Evolutionary conservation across 2,329 filamentous ascomycete genomes (phyloP).

Genomic region (Coleophoma cylindrospora): DNA sequence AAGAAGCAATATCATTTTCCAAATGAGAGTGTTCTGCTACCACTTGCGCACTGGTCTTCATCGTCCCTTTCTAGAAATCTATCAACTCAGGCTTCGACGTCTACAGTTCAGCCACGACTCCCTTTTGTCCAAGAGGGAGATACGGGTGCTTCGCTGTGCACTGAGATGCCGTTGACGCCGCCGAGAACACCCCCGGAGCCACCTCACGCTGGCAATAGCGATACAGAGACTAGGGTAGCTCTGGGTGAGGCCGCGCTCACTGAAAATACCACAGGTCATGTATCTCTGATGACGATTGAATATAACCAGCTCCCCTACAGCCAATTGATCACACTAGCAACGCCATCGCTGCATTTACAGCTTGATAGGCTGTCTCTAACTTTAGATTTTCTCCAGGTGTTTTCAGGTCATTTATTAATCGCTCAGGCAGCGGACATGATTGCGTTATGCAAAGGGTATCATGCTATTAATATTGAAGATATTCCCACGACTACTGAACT

Average conservation of each 20-base stretch:
- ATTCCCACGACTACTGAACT: not conserved
- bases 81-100: not conserved
- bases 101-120: not conserved
- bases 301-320: not conserved
- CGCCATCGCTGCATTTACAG: not conserved
- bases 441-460: not conserved
- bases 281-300: not conserved
- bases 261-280: not conserved
- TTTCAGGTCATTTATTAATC: not conserved
- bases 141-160: not conserved
- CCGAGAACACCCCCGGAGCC: not conserved
- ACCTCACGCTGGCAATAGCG: not conserved
- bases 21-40: conserved; percentile 11
- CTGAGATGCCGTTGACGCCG: not conserved
- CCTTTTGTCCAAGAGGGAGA: not conserved
- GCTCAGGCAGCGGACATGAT: not conserved
- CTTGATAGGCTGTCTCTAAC: not conserved
- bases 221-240: not conserved
- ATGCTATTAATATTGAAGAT: not conserved
- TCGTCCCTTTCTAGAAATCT: not conserved
- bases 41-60: conserved; percentile 7
- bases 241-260: not conserved
- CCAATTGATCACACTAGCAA: not conserved
- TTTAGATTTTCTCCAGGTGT: not conserved
- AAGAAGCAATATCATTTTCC: conserved; percentile 6